Evolutionary conservation across 2,329 filamentous ascomycete species (phyloP).

Genomic region (Geosmithia morbida): DNA sequence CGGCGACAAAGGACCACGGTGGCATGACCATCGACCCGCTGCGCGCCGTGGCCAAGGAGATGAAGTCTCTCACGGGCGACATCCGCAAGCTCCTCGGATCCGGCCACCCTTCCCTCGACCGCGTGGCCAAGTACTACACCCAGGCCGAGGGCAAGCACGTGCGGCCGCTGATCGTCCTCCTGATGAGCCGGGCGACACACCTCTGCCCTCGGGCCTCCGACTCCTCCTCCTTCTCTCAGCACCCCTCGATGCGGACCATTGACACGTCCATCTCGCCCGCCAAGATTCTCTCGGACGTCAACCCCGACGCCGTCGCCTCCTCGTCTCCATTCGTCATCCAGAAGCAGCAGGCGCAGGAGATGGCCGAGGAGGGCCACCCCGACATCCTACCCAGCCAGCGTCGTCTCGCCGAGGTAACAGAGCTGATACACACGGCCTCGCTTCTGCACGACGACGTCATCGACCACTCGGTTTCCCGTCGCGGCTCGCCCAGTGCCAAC

Average conservation of each 20-base stretch:
- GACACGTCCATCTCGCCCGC: conserved; percentile 40
- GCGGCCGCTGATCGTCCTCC: conserved; percentile 80
- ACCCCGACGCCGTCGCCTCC: conserved; percentile 41
- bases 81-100: conserved; percentile 88
- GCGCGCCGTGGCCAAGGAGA: conserved; percentile 83
- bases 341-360: conserved; percentile 8
- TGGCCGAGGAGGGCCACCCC: conserved; percentile 24
- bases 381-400: conserved; percentile 87
- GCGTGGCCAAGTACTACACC: conserved; percentile 95
- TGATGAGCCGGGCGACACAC: conserved; percentile 93
- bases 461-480: conserved; percentile 75
- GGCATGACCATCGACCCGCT: conserved; percentile 75
- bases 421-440: conserved; percentile 93
- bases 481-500: conserved; percentile 78
- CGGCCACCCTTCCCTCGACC: conserved; percentile 86
- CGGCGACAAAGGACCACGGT: conserved; percentile 40
- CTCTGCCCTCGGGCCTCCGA: conserved; percentile 44
- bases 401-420: conserved; percentile 87
- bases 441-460: conserved; percentile 97
- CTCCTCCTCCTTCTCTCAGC: background rate
- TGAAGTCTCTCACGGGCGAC: conserved; percentile 90
- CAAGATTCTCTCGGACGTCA: conserved; percentile 59
- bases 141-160: conserved; percentile 95
- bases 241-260: conserved; percentile 29
- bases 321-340: conserved; percentile 2